Conservation (phyloP, 345 rosid species). For the Erucastrum elatum region DNA sequence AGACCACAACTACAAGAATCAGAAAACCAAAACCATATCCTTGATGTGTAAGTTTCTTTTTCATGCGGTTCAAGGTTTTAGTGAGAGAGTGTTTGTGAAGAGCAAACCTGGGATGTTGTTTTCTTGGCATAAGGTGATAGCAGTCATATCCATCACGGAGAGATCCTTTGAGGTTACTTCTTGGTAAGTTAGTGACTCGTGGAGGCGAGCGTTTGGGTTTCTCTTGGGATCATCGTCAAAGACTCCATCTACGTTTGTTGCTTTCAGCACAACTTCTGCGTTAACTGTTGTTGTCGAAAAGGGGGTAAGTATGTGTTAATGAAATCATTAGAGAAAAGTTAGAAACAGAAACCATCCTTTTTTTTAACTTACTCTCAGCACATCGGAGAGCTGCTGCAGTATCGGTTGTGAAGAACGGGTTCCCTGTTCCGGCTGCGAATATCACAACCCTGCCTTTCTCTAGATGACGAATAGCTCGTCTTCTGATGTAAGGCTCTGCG, state of each 20-base stretch:
- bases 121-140: slow-evolving; percentile 92
- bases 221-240: slow-evolving; percentile 78
- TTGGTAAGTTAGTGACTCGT: slow-evolving; percentile 69
- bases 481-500: slow-evolving; percentile 91
- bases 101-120: slow-evolving; percentile 85
- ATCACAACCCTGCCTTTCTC: slow-evolving; percentile 98
- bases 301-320: neutral
- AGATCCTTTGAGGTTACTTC: slow-evolving; percentile 91
- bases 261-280: slow-evolving; percentile 91
- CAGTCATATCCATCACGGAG: slow-evolving; percentile 98
- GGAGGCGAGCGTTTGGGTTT: slow-evolving; percentile 85
- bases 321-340: neutral
- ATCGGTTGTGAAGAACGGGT: slow-evolving; percentile 95
- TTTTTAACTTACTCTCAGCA: slow-evolving; percentile 77
- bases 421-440: slow-evolving; percentile 96
- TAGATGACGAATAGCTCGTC: slow-evolving; percentile 85
- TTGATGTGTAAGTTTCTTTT: neutral
- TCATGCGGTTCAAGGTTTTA: neutral
- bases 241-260: slow-evolving; percentile 92
- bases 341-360: neutral
- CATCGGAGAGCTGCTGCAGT: slow-evolving; percentile 96
- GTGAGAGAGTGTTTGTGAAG: neutral
- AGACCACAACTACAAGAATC: slow-evolving; percentile 69
- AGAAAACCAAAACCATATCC: neutral
- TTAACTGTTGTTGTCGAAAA: slow-evolving; percentile 74